Percentiles rank a stretch among this genome's conserved stretches.
These are phyloP conservation scores for Clavispora santaluciae DNA, from an alignment of 805 yeast species.

Conservation along the genomic window DNA sequence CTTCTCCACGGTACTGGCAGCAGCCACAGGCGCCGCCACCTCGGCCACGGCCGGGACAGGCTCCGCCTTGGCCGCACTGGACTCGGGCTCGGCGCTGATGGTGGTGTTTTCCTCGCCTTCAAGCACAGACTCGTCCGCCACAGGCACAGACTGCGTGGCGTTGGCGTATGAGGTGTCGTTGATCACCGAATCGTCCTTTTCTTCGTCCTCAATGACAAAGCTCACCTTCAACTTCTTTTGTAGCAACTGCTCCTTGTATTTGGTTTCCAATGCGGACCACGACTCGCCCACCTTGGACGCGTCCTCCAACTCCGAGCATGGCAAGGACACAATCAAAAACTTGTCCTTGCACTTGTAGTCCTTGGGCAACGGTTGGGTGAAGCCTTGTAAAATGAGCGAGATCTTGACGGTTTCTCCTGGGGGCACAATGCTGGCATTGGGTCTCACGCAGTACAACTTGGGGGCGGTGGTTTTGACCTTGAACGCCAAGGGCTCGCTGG, in stretches of 20 bases:
- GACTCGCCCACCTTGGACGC: constrained; percentile 55
- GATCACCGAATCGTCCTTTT: constrained; percentile 14
- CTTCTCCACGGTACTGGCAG: constrained; percentile 18
- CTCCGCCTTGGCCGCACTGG: not conserved
- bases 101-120: constrained; percentile 14
- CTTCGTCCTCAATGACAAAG: constrained; percentile 36
- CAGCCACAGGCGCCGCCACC: constrained; percentile 17
- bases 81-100: constrained; percentile 7
- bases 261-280: constrained; percentile 71
- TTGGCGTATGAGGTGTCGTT: constrained; percentile 17
- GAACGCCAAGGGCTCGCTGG: constrained; percentile 66
- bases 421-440: constrained; percentile 76
- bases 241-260: constrained; percentile 48
- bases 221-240: constrained; percentile 66
- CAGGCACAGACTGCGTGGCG: constrained; percentile 17
- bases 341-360: constrained; percentile 86
- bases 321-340: constrained; percentile 82
- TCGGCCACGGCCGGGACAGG: constrained; percentile 9
- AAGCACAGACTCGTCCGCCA: constrained; percentile 7
- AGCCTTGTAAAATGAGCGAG: constrained; percentile 81
- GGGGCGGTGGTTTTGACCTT: constrained; percentile 99
- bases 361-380: constrained; percentile 65
- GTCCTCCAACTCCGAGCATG: constrained; percentile 60
- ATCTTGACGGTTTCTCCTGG: constrained; percentile 74
- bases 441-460: constrained; percentile 90